Conservation (phyloP, 805 yeast species). For the Schwanniomyces yamadae region DNA sequence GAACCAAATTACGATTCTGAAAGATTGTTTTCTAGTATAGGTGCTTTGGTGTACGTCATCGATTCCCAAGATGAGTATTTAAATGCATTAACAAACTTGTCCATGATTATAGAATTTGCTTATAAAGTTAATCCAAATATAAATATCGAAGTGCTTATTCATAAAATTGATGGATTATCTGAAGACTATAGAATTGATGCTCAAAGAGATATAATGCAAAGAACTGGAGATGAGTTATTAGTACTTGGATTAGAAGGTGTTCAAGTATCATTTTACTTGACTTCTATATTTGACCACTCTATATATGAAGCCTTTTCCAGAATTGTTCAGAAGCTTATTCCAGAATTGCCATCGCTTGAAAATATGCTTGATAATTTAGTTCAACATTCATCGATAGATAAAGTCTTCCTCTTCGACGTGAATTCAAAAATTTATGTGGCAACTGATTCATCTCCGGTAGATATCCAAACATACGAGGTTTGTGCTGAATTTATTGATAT, state of each 20-base stretch:
- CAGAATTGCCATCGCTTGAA: conserved; percentile 85
- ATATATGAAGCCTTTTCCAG: conserved; percentile 94
- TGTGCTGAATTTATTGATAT: conserved; percentile 97
- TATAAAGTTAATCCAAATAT: conserved; percentile 79
- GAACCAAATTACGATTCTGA: conserved; percentile 83
- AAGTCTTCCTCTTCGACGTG: conserved; percentile 88
- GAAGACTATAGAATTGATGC: conserved; percentile 95
- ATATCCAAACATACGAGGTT: conserved; percentile 91
- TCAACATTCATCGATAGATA: conserved; percentile 86
- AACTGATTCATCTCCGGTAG: conserved; percentile 94
- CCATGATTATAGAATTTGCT: conserved; percentile 85
- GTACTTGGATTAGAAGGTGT: conserved; percentile 91
- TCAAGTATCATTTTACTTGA: conserved; percentile 84
- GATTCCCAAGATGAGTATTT: conserved; percentile 95
- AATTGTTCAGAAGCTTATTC: conserved; percentile 86
- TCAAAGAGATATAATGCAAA: conserved; percentile 93
- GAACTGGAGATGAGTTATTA: conserved; percentile 88
- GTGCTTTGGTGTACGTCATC: conserved; percentile 90
- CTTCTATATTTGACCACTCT: conserved; percentile 93
- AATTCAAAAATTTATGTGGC: conserved; percentile 93
- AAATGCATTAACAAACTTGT: conserved; percentile 84
- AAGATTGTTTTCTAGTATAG: conserved; percentile 73
- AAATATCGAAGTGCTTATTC: conserved; percentile 89
- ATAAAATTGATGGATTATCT: conserved; percentile 91
- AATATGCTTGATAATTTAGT: conserved; percentile 85